Base-by-base conservation (phyloP, 495 filamentous ascomycete genomes). In the Tuber borchii region DNA sequence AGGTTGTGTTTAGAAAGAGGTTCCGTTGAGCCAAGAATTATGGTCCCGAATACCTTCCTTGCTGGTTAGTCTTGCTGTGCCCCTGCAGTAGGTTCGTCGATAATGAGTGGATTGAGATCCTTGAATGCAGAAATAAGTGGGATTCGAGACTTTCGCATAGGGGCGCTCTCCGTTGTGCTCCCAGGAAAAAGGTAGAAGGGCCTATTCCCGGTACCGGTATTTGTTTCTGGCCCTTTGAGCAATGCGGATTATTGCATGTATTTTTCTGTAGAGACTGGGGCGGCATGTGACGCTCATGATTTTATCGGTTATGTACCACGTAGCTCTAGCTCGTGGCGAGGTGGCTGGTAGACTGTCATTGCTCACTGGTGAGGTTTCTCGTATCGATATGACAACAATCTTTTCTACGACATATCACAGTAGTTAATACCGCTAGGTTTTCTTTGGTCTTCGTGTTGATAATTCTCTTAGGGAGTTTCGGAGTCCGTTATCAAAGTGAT, bases 1-100 rank as follows among this genome's bases (percentile, higher is more conserved):
- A 45, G 61, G 34, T 69, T 76, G 65, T 16, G 69, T 69, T 76
- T 34, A 76, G 76, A 72, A 76, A 51, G 70, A 61, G 39, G n/a
- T 70, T 37, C 76, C 70, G 69, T n/a, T 6, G 17, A 42, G 76
- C 76, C 74, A 78, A 76, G 76, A 69, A 44, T 68, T 31, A 61
- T 42, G 20, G 44, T 34, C 44, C 2, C 43, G 6, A 34, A 43
- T 69, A 78, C 76, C 74, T 78, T 70, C 76, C 76, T 34, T 70
- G 76, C 61, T n/a, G 39, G 74, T 70, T 61, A 22, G 17, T 7
- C 61, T 45, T n/a, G 2, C 74, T 65, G 74, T 42, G 45, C 8
- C 12, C 56, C 2, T 14, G 56, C 26, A 65, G 4, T 31, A 5
- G 26, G 34, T 65, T 34, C 26, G 12, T 34, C 31, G 14, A 7